These are phyloP conservation scores for Halophytophthora polymorphica DNA, from an alignment of 352 stramenopile species.

Conservation along the genomic window DNA sequence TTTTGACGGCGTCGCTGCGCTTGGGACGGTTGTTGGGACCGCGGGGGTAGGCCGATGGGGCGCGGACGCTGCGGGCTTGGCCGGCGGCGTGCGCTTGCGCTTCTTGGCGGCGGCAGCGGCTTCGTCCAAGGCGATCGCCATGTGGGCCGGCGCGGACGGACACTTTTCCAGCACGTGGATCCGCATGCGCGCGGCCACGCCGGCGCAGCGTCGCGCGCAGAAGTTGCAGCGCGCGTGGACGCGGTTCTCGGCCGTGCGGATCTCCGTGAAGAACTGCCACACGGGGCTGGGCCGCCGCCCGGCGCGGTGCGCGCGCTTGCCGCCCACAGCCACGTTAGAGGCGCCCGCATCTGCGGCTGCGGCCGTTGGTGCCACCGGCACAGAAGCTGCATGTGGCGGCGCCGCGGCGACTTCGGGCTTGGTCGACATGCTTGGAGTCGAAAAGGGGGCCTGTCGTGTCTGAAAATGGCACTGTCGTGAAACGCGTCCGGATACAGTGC, in stretches of 20 bases:
- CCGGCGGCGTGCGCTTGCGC: conserved; percentile 1
- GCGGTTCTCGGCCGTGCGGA: conserved; percentile 41
- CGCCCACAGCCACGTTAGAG: conserved; percentile 2
- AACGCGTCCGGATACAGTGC: too few relatives aligned
- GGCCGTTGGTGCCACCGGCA: too few relatives aligned
- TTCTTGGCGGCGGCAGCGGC: conserved; percentile 8
- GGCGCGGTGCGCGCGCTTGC: conserved; percentile 11
- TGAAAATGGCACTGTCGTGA: too few relatives aligned
- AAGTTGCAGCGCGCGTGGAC: conserved; percentile 51
- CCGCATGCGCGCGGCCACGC: conserved; percentile 50
- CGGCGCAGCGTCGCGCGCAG: conserved; percentile 38
- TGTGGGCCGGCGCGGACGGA: conserved; percentile 22
- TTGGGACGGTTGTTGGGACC: too few relatives aligned
- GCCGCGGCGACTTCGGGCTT: too few relatives aligned
- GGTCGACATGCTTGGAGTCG: too few relatives aligned
- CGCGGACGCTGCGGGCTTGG: not conserved
- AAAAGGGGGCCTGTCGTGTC: too few relatives aligned
- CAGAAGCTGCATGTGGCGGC: too few relatives aligned
- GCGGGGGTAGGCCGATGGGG: not conserved
- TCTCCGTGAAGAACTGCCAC: conserved; percentile 47
- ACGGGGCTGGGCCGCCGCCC: conserved; percentile 42
- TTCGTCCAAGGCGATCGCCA: conserved; percentile 20
- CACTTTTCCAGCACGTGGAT: conserved; percentile 47
- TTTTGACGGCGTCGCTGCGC: too few relatives aligned
- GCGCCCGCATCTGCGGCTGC: too few relatives aligned